Base-by-base conservation (phyloP, 129 eudicot genomes). In the Heracleum sosnowskyi region DNA sequence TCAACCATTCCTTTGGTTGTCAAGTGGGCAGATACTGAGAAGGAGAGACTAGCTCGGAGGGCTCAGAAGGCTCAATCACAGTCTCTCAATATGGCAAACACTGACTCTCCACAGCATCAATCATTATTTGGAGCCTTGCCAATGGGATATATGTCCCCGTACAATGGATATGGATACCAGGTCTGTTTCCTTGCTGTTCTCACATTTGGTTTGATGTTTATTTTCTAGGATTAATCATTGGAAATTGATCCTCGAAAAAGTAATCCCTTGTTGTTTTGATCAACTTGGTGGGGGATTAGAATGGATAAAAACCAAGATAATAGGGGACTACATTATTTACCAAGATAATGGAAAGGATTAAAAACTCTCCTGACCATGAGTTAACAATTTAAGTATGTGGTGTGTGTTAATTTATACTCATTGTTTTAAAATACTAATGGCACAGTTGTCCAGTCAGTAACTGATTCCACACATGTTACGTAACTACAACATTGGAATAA, bases 21-120 rank as follows among this genome's bases (percentile, higher is more conserved):
- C 75, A 96, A 96, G 81, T 96, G 99, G 99, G 99, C 99, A 10
- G 99, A 96, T 83, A 92, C 99, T 2, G 99, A 96, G 82, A 92
- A 89, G 78, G 99, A 96, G 86, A 90, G 97, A 74, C 96, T 88
- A 82, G 96, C 94, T 83, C 88, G 99, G 64, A 88, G 87, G 86
- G 96, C 96, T 85, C 97, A 90, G 83, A 96, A 96, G 85, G 99
- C 95, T 66, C 91, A 89, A 66, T 88, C 92, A 6, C 82, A 79
- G 63, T 91, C 88, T 42, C 76, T 91, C 40, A 87, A 79, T 83
- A 76, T 86, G 81, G 85, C 91, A 64, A 87, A 85, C 79, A 77
- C 85, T 15, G 90, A 91, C 83, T 85, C 92, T 29, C 69, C 86
- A 64, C 97, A 86, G 28, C 91, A 88, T 86, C 90, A 90, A 44